Conservation (phyloP, 2,329 filamentous ascomycete species). For the Diaporthe sp. region DNA sequence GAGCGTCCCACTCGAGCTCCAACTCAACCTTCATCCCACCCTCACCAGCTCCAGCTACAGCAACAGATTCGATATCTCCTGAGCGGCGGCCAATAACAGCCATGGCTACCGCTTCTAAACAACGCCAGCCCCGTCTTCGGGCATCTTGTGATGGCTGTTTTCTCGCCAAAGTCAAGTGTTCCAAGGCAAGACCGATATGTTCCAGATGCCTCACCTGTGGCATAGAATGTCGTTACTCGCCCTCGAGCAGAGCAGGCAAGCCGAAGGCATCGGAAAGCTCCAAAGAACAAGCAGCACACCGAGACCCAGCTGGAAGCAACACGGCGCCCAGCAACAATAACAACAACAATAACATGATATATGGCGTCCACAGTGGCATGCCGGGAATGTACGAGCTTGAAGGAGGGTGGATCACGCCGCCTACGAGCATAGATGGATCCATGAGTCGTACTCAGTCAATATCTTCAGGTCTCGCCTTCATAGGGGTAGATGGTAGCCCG, state of each 20-base stretch:
- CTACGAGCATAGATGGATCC: constrained; percentile 50
- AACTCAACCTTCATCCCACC: background rate
- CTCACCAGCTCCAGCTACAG: constrained; percentile 14
- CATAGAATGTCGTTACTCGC: constrained; percentile 64
- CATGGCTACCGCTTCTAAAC: constrained; percentile 47
- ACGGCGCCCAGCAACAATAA: constrained; percentile 44
- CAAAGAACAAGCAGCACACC: constrained; percentile 38
- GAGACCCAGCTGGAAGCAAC: constrained; percentile 43
- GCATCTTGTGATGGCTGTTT: constrained; percentile 68
- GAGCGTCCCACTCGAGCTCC: background rate
- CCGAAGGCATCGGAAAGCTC: constrained; percentile 56
- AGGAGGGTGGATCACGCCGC: constrained; percentile 54
- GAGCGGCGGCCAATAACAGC: background rate
- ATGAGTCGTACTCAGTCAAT: constrained; percentile 52
- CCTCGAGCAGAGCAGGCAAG: constrained; percentile 64
- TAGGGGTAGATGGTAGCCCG: constrained; percentile 41
- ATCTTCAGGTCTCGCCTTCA: constrained; percentile 46
- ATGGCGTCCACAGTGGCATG: constrained; percentile 44
- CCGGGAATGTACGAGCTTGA: constrained; percentile 53
- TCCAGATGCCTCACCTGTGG: constrained; percentile 64
- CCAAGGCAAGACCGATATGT: constrained; percentile 65
- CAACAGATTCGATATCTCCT: background rate
- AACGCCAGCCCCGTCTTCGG: constrained; percentile 57
- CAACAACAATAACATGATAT: constrained; percentile 48
- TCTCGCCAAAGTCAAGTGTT: constrained; percentile 68